Evolutionary conservation across 108 stramenopile species (phyloP).

Genomic region (Aurantiochytrium sp.): DNA sequence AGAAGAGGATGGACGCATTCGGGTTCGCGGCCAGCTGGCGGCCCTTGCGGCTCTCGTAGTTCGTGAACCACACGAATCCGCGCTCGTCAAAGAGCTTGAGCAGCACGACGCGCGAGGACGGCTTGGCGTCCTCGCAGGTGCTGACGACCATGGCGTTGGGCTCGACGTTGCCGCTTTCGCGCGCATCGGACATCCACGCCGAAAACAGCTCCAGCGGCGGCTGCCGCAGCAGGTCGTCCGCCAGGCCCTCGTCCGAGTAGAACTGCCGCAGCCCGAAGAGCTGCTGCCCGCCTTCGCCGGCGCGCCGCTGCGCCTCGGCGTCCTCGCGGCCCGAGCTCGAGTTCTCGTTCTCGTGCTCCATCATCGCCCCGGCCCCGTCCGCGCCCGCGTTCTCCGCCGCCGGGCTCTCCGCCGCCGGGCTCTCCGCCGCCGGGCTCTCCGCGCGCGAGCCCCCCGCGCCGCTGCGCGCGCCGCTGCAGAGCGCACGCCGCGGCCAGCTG

Average conservation of each 20-base stretch:
- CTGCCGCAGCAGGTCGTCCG: not conserved
- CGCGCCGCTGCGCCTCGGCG: too few species aligned
- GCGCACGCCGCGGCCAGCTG: too few species aligned
- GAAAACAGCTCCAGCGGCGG: not conserved
- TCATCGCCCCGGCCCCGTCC: too few species aligned
- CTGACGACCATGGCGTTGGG: not conserved
- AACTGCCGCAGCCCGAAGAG: too few species aligned
- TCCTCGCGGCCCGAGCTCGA: too few species aligned
- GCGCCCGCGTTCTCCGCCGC: too few species aligned
- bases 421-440: too few species aligned
- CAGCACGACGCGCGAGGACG: constrained; percentile 44
- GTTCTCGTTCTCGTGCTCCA: too few species aligned
- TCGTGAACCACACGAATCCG: constrained; percentile 52
- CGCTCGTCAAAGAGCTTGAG: constrained; percentile 45
- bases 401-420: too few species aligned
- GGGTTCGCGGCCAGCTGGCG: constrained; percentile 18
- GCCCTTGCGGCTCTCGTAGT: constrained; percentile 41
- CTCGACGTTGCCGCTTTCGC: not conserved
- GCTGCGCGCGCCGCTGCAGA: too few species aligned
- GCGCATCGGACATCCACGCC: not conserved
- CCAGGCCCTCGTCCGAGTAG: not conserved
- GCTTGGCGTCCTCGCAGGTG: constrained; percentile 19
- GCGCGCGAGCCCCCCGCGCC: too few species aligned
- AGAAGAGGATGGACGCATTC: constrained; percentile 41
- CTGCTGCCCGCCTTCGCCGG: too few species aligned